These are phyloP conservation scores for Boletus bicolor DNA, from an alignment of 768 basidiomycete species.

Conservation along the genomic window DNA sequence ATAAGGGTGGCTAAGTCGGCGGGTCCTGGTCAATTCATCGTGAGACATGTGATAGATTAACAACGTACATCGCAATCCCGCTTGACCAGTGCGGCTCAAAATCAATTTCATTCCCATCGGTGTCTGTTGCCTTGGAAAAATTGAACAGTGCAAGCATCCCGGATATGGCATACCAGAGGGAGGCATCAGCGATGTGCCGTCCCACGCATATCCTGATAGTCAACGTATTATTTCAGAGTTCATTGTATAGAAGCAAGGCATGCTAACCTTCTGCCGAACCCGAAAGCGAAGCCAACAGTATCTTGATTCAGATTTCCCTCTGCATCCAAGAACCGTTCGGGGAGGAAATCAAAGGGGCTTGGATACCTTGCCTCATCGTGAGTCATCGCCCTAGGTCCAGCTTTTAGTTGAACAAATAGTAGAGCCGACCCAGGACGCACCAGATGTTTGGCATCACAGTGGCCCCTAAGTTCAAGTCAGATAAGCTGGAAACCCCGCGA, in stretches of 20 bases:
- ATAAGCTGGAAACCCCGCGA: neutral
- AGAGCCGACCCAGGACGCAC: conserved; percentile 9
- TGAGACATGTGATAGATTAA: too few species aligned
- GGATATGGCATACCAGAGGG: conserved; percentile 28
- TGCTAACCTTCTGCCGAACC: conserved; percentile 26
- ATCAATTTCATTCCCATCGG: conserved; percentile 22
- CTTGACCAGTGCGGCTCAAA: conserved; percentile 16
- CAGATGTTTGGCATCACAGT: conserved; percentile 29
- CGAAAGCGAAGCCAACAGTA: conserved; percentile 18
- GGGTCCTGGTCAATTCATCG: neutral
- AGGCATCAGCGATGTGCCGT: conserved; percentile 23
- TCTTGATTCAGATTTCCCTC: conserved; percentile 24
- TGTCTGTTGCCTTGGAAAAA: conserved; percentile 24
- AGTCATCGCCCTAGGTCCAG: conserved; percentile 29
- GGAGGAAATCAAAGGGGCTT: conserved; percentile 30
- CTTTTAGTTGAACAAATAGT: neutral
- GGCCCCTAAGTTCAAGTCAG: conserved; percentile 15
- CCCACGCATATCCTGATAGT: conserved; percentile 24
- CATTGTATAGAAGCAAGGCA: neutral
- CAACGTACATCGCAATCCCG: conserved; percentile 16
- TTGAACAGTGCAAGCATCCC: conserved; percentile 29
- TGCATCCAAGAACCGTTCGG: conserved; percentile 28
- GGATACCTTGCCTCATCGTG: conserved; percentile 33
- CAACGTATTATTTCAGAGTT: neutral
- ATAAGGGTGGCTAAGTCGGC: conserved; percentile 13